Percentiles rank a stretch among this genome's conserved stretches.
Evolutionary conservation across 2,329 filamentous ascomycete genomes (phyloP).

Genomic region (Paracamarosporium sp.): DNA sequence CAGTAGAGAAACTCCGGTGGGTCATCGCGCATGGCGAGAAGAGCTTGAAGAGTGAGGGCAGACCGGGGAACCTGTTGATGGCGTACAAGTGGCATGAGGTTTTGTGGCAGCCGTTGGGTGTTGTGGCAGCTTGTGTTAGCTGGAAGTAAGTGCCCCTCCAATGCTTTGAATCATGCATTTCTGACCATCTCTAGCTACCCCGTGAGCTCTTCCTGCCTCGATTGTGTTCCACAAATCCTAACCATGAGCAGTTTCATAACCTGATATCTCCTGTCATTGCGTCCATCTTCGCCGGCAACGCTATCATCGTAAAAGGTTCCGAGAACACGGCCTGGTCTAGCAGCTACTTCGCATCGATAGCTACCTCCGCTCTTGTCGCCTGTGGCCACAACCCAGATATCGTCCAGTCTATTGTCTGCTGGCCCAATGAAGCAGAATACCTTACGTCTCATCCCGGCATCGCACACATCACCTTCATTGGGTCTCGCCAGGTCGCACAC

Average conservation of each 20-base stretch:
- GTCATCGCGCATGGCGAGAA: slow-evolving; percentile 89
- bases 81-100: slow-evolving; percentile 93
- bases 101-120: slow-evolving; percentile 87
- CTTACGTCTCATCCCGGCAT: slow-evolving; percentile 86
- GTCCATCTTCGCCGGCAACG: slow-evolving; percentile 89
- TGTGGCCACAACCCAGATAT: slow-evolving; percentile 84
- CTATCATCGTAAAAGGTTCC: slow-evolving; percentile 89
- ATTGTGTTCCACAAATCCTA: neutral
- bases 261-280: slow-evolving; percentile 90
- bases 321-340: slow-evolving; percentile 96
- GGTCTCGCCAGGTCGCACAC: slow-evolving; percentile 84
- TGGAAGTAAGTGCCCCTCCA: slow-evolving; percentile 76
- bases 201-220: slow-evolving; percentile 31
- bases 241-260: slow-evolving; percentile 80
- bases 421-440: slow-evolving; percentile 80
- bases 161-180: neutral
- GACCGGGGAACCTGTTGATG: slow-evolving; percentile 93
- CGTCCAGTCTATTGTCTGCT: slow-evolving; percentile 85
- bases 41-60: slow-evolving; percentile 72
- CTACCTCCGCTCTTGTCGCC: slow-evolving; percentile 76
- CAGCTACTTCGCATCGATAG: slow-evolving; percentile 79
- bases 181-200: slow-evolving; percentile 46
- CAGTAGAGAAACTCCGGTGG: slow-evolving; percentile 93
- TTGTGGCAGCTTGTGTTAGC: slow-evolving; percentile 89
- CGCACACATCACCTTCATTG: slow-evolving; percentile 94